Evolutionary conservation across 371 early-diverging fungal species (phyloP).

Genomic region (Mortierella sp.): DNA sequence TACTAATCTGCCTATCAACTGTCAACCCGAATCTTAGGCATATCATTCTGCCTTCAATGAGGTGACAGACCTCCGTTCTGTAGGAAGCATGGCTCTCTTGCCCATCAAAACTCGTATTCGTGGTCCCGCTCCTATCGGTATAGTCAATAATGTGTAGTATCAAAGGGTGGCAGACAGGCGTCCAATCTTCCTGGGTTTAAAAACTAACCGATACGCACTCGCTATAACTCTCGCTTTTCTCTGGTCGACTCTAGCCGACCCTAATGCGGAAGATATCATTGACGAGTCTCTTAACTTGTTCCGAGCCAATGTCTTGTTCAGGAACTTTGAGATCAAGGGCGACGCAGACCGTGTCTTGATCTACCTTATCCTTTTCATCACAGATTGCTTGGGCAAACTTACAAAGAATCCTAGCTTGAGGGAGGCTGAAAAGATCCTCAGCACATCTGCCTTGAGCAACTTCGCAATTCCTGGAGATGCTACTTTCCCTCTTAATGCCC

Average conservation of each 20-base stretch:
- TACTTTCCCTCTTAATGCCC: slow-evolving; percentile 89
- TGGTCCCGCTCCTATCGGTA: slow-evolving; percentile 86
- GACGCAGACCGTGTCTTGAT: slow-evolving; percentile 93
- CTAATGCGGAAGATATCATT: slow-evolving; percentile 84
- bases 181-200: not conserved
- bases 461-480: slow-evolving; percentile 96
- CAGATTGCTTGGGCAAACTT: slow-evolving; percentile 85
- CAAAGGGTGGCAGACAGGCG: not conserved
- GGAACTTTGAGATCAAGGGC: slow-evolving; percentile 98
- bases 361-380: slow-evolving; percentile 93
- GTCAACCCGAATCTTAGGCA: slow-evolving; percentile 64
- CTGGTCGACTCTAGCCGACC: slow-evolving; percentile 61
- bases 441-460: slow-evolving; percentile 87
- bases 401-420: slow-evolving; percentile 70
- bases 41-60: slow-evolving; percentile 94
- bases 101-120: slow-evolving; percentile 91
- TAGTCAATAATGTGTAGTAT: not conserved
- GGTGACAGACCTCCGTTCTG: slow-evolving; percentile 69
- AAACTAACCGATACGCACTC: not conserved
- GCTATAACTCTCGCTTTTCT: too few species aligned
- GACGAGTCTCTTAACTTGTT: slow-evolving; percentile 95
- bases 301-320: slow-evolving; percentile 96
- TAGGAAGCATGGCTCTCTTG: slow-evolving; percentile 90
- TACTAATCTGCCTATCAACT: not conserved
- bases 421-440: slow-evolving; percentile 82